Evolutionary conservation across 495 filamentous ascomycete species (phyloP).

Genomic region (Pyrenula massariospora): DNA sequence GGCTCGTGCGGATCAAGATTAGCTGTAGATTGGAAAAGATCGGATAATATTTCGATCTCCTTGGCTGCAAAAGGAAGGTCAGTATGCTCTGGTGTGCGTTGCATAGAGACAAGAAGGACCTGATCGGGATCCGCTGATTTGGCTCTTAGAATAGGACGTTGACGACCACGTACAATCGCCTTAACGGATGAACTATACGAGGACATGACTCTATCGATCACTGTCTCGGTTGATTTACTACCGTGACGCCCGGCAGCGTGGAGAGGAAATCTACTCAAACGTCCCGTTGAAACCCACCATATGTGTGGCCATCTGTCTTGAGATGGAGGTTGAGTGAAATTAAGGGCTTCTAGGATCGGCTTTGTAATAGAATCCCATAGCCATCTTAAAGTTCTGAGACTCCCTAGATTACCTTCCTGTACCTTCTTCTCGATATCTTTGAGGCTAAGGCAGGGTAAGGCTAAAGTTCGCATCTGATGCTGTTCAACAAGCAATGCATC

Average conservation of each 20-base stretch:
- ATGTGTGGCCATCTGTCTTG: conserved; percentile 8
- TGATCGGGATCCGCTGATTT: background rate
- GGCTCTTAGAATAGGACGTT: background rate
- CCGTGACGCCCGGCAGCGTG: conserved; percentile 6
- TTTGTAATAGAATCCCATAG: conserved; percentile 9
- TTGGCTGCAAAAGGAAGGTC: conserved; percentile 2
- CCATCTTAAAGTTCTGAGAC: conserved; percentile 6
- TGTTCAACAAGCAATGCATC: conserved; percentile 5
- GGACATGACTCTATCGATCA: conserved; percentile 13
- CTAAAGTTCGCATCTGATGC: background rate
- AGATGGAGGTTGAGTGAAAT: conserved; percentile 3
- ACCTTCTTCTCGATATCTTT: conserved; percentile 1
- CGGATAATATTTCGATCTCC: conserved; percentile 3
- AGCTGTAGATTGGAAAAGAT: background rate
- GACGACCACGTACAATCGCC: conserved; percentile 8
- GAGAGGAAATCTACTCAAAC: conserved; percentile 7
- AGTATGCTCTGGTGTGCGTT: conserved; percentile 6
- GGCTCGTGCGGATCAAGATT: too few relatives aligned
- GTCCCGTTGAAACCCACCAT: conserved; percentile 9
- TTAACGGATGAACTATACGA: conserved; percentile 19
- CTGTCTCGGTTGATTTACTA: too few relatives aligned
- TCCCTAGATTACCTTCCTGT: background rate
- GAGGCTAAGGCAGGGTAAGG: background rate
- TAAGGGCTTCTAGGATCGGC: conserved; percentile 6
- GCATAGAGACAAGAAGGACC: conserved; percentile 12